These are phyloP conservation scores for Blastobotrys petasosporus DNA, from an alignment of 1,139 yeast species.

Conservation along the genomic window DNA sequence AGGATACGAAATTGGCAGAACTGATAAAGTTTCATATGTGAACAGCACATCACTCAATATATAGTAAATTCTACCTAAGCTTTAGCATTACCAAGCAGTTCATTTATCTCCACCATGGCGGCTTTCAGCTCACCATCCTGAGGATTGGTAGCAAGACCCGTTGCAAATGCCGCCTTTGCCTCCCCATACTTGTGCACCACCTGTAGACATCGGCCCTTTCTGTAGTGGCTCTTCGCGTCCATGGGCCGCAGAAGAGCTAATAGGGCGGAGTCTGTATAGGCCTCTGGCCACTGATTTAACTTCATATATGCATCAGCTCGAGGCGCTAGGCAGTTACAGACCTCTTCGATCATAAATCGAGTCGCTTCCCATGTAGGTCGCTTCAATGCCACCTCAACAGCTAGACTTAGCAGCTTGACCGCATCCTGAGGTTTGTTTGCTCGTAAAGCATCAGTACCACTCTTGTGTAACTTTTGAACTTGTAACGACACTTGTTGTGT, in stretches of 20 bases:
- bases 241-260: constrained; percentile 57
- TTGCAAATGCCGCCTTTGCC: constrained; percentile 69
- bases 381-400: constrained; percentile 73
- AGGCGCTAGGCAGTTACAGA: constrained; percentile 64
- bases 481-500: constrained; percentile 42
- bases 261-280: constrained; percentile 76
- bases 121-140: constrained; percentile 43
- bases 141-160: constrained; percentile 58
- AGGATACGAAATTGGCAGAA: too few relatives aligned
- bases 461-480: constrained; percentile 67
- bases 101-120: constrained; percentile 26
- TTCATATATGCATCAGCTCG: constrained; percentile 79
- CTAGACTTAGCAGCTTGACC: constrained; percentile 63
- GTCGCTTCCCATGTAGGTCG: constrained; percentile 86
- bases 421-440: constrained; percentile 64
- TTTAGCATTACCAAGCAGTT: neutral
- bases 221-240: constrained; percentile 71
- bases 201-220: constrained; percentile 71
- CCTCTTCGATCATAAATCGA: constrained; percentile 71
- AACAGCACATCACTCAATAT: too few relatives aligned
- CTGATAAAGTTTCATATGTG: too few relatives aligned
- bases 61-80: too few relatives aligned
- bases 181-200: constrained; percentile 65
- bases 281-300: constrained; percentile 59
- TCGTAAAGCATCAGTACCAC: constrained; percentile 62